Evolutionary conservation across 108 stramenopile species (phyloP), one percentile per base, ranked within the genome.

Genomic region (Skeletonema potamos): DNA sequence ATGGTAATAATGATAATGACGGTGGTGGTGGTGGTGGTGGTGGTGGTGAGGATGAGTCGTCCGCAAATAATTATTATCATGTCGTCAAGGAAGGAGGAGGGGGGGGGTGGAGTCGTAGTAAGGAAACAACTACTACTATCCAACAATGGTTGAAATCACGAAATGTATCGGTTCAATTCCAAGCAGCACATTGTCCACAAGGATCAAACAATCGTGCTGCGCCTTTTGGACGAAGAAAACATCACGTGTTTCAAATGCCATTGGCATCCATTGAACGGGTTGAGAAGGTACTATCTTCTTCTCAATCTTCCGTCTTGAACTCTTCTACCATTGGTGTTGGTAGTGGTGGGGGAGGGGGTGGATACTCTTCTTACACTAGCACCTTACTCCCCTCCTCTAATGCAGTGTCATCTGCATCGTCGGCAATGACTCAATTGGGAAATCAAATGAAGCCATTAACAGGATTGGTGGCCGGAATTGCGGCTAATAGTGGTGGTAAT

Each of bases 191-290:
- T 65, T 32, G 46, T 12, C 24, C 33, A 9, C 10, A 9, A 9
- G 58, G 24, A 24, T 68, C 73, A 39, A 9, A 17, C 20, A 54
- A 71, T 9, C 54, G 27, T 34, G 71, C 71, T n/a, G n/a, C n/a
- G n/a, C n/a, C n/a, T n/a, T n/a, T n/a, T n/a, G n/a, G n/a, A n/a
- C n/a, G n/a, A n/a, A n/a, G n/a, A 44, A 17, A 66, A n/a, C 82
- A 80, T 62, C 77, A 84, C 60, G 66, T 87, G 6, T 63, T 86
- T 29, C 84, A 95, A 74, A 84, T 92, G 72, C 94, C 94, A 13
- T 71, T 95, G 58, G 88, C 89, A 10, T 81, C 79, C 30, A 92
- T 95, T 26, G 94, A 95, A 59, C 77, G 87, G n/a, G 87, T 95
- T 4, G 94, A 95, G 68, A 90, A 87, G 54, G 79, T 64, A 0